These are phyloP conservation scores for Russula brevipes DNA, from an alignment of 768 basidiomycete species.

Conservation along the genomic window DNA sequence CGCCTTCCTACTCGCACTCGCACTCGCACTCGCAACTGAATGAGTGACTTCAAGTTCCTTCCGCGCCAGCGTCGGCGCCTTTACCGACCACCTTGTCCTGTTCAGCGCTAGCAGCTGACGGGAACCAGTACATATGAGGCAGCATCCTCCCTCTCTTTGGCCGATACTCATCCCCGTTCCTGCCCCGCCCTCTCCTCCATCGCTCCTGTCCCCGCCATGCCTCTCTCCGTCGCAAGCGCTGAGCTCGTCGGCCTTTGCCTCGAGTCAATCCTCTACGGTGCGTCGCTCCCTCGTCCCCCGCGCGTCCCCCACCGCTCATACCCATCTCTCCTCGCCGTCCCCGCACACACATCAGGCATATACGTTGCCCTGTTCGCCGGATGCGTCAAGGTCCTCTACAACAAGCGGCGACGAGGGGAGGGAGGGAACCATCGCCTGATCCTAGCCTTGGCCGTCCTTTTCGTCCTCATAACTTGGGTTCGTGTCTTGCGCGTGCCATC, in stretches of 20 bases:
- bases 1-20: too few species aligned
- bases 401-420: slow-evolving; percentile 5
- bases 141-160: slow-evolving; percentile 2
- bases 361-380: slow-evolving; percentile 7
- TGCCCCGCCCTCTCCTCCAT: slow-evolving; percentile 1
- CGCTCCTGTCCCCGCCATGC: not conserved
- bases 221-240: slow-evolving; percentile 10
- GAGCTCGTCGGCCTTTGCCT: slow-evolving; percentile 7
- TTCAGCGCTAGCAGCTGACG: slow-evolving; percentile 1
- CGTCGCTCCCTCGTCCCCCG: too few species aligned
- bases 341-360: not conserved
- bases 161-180: slow-evolving; percentile 5
- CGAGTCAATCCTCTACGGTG: too few species aligned
- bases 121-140: slow-evolving; percentile 17
- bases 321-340: not conserved
- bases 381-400: not conserved
- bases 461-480: slow-evolving; percentile 21
- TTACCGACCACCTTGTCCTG: not conserved
- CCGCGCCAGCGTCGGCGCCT: not conserved
- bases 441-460: slow-evolving; percentile 9
- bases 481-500: not conserved
- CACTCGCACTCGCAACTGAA: not conserved
- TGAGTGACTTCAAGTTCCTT: not conserved
- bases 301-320: too few species aligned
- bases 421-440: slow-evolving; percentile 17